Conservation (phyloP, 1,284 basidiomycete species). For the Austropuccinia psidii region DNA sequence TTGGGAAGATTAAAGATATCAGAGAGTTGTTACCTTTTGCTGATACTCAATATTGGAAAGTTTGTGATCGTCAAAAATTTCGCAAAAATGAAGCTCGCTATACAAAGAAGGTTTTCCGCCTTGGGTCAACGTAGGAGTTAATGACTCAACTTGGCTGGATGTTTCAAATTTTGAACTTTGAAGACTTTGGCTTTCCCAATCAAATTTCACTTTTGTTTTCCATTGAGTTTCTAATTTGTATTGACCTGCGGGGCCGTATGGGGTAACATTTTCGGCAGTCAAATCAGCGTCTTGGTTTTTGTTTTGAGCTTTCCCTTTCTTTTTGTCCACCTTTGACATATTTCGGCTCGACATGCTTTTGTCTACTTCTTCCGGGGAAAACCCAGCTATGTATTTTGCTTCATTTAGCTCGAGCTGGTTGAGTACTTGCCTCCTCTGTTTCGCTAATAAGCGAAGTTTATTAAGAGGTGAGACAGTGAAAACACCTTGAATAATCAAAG, state of each 20-base stretch:
- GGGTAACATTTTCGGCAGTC: not conserved
- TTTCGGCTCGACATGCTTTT: not conserved
- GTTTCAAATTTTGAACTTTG: not conserved
- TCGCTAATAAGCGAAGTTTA: not conserved
- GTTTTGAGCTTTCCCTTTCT: not conserved
- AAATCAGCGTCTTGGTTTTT: not conserved
- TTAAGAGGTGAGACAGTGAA: slow-evolving; percentile 17
- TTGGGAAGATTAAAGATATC: not conserved
- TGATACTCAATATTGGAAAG: slow-evolving; percentile 21
- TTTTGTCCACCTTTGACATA: not conserved
- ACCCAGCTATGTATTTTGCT: slow-evolving; percentile 20
- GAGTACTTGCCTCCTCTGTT: slow-evolving; percentile 4
- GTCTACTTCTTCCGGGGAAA: not conserved
- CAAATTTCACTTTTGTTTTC: not conserved
- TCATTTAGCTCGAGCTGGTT: slow-evolving; percentile 17
- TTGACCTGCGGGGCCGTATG: slow-evolving; percentile 11
- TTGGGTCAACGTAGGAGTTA: not conserved
- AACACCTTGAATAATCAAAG: slow-evolving; percentile 19
- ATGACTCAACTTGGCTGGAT: too few relatives aligned
- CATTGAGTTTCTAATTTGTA: slow-evolving; percentile 16
- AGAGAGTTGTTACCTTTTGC: not conserved
- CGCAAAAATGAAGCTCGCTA: not conserved
- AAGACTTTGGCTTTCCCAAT: not conserved
- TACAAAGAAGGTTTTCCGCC: not conserved
- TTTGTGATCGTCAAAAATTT: slow-evolving; percentile 1